Percentiles rank a stretch among this genome's conserved stretches.
phyloP scores from a whole-genome alignment of 139 green algal genomes.

The Auxenochlorella pyrenoidosa region DNA sequence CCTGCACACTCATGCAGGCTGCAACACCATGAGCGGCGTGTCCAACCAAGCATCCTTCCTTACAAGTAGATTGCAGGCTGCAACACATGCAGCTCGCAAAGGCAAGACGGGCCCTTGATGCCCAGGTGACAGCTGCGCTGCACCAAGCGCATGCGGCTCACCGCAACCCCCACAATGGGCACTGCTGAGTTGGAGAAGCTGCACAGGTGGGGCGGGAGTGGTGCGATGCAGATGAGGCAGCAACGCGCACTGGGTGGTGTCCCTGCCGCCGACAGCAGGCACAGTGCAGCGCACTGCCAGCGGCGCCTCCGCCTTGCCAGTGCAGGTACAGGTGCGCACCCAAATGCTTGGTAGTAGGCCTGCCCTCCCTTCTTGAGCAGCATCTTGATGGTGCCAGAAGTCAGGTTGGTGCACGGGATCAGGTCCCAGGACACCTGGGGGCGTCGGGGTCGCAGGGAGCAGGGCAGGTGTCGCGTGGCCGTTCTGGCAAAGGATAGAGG shows the following conservation, averaged over 20 bases:
- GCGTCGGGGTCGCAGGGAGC: not conserved
- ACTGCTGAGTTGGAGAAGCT: slow-evolving; percentile 30
- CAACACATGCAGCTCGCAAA: not conserved
- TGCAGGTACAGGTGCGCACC: no score
- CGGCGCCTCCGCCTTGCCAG: no score
- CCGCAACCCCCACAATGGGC: slow-evolving; percentile 14
- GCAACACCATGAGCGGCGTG: no score
- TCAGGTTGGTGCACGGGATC: slow-evolving; percentile 24
- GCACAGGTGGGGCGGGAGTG: no score
- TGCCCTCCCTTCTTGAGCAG: slow-evolving; percentile 32
- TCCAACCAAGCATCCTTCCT: no score
- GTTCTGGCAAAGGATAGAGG: no score
- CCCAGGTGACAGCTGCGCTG: not conserved
- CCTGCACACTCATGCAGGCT: no score
- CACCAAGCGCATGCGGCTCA: not conserved
- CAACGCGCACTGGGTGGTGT: no score
- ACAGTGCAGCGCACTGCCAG: no score
- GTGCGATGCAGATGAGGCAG: no score
- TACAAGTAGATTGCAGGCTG: no score
- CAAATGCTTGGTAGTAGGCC: slow-evolving; percentile 44
- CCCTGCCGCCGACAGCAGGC: no score
- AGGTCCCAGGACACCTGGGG: slow-evolving; percentile 36
- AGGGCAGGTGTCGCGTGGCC: not conserved
- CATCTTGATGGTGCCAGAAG: slow-evolving; percentile 50
- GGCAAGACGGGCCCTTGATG: not conserved